Percentiles rank a stretch among this genome's conserved stretches.
phyloP scores from a whole-genome alignment of 495 filamentous ascomycete genomes.

The Trichoderma parareesei region DNA sequence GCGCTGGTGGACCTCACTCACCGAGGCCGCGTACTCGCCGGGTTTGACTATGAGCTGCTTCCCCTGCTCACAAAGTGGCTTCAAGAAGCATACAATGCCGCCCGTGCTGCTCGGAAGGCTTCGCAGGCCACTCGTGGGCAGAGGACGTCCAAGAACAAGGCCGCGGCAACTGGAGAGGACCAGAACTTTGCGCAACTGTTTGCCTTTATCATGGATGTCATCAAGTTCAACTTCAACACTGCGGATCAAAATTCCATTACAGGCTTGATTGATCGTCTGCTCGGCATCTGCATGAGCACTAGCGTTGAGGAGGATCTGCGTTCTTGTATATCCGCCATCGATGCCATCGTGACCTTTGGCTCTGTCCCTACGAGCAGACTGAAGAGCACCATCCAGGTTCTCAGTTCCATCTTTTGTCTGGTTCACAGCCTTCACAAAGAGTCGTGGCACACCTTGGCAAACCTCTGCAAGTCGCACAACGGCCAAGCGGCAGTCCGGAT shows the following conservation, averaged over 20 bases:
- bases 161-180: conserved; percentile 51
- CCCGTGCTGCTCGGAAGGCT: conserved; percentile 37
- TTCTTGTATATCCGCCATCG: conserved; percentile 66
- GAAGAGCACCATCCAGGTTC: conserved; percentile 61
- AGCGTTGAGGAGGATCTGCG: conserved; percentile 65
- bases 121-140: conserved; percentile 24
- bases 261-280: conserved; percentile 55
- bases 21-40: conserved; percentile 52
- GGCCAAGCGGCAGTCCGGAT: conserved; percentile 60
- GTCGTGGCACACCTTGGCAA: conserved; percentile 68
- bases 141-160: conserved; percentile 39
- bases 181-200: conserved; percentile 61
- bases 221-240: conserved; percentile 75
- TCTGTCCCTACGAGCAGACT: conserved; percentile 63
- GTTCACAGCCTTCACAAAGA: conserved; percentile 59
- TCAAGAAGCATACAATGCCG: conserved; percentile 44
- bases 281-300: conserved; percentile 69
- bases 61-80: conserved; percentile 53
- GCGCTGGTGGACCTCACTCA: conserved; percentile 55
- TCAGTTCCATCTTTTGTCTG: conserved; percentile 75
- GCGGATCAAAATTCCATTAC: conserved; percentile 61
- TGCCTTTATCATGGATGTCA: conserved; percentile 64
- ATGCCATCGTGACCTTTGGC: conserved; percentile 71
- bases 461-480: conserved; percentile 71
- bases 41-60: conserved; percentile 56